phyloP scores from a whole-genome alignment of 2,329 filamentous ascomycete species.

The Blumeriella jaapii region DNA sequence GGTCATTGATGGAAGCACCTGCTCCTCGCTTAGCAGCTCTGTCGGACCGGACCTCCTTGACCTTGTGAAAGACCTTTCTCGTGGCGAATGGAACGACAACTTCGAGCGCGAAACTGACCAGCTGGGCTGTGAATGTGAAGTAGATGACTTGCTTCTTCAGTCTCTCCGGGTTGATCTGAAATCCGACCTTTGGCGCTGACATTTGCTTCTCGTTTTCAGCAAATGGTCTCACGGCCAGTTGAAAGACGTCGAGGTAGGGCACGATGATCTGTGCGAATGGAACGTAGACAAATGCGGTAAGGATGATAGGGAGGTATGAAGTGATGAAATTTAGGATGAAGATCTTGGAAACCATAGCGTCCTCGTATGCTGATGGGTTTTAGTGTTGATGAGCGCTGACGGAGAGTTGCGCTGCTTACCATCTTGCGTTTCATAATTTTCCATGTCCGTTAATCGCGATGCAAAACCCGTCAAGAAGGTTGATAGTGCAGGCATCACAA shows the following conservation, averaged over 20 bases:
- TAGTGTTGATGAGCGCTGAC: conserved; percentile 2
- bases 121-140: conserved; percentile 86
- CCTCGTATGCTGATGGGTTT: conserved; percentile 51
- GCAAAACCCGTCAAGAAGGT: conserved; percentile 66
- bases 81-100: conserved; percentile 78
- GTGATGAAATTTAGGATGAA: conserved; percentile 97
- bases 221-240: conserved; percentile 60
- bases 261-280: conserved; percentile 78
- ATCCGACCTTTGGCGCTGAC: conserved; percentile 44
- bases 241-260: conserved; percentile 77
- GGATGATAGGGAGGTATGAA: conserved; percentile 81
- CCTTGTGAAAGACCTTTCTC: conserved; percentile 64
- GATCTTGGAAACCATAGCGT: conserved; percentile 80
- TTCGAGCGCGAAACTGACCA: conserved; percentile 79
- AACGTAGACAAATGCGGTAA: conserved; percentile 90
- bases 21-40: conserved; percentile 42
- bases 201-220: conserved; percentile 65
- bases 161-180: conserved; percentile 71
- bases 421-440: conserved; percentile 87
- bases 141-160: conserved; percentile 90
- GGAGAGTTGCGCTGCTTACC: conserved; percentile 28
- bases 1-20: conserved; percentile 46
- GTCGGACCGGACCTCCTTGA: conserved; percentile 59
- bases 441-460: conserved; percentile 63
- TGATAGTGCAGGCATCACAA: conserved; percentile 67